These are phyloP conservation scores for Carallia brachiata DNA, from an alignment of 345 rosid genomes.

Conservation along the genomic window DNA sequence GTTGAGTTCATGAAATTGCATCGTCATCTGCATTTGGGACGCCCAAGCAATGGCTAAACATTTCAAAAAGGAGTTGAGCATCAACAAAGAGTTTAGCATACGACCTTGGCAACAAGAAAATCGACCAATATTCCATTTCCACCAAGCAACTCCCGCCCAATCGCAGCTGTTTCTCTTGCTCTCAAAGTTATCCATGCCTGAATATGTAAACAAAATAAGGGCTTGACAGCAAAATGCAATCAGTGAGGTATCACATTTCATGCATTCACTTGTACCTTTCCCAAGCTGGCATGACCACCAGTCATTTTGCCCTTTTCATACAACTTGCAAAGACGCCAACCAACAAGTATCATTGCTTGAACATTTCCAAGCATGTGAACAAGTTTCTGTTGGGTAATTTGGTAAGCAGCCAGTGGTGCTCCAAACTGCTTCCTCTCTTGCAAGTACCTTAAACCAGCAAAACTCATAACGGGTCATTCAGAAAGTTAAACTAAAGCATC, in stretches of 20 bases:
- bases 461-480: conserved; percentile 2
- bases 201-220: conserved; percentile 1
- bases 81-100: conserved; percentile 5
- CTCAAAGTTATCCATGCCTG: conserved; percentile 78
- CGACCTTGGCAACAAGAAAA: conserved; percentile 93
- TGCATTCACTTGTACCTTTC: conserved; percentile 55
- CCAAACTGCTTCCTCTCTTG: conserved; percentile 96
- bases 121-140: conserved; percentile 89
- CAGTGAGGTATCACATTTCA: background rate
- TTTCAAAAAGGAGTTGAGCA: conserved; percentile 2
- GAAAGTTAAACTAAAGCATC: background rate
- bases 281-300: conserved; percentile 93
- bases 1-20: background rate
- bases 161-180: conserved; percentile 79
- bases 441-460: conserved; percentile 50
- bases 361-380: conserved; percentile 81
- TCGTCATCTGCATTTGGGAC: background rate
- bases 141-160: conserved; percentile 90
- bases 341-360: conserved; percentile 88
- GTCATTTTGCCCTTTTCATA: conserved; percentile 88
- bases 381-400: conserved; percentile 88
- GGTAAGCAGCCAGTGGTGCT: conserved; percentile 95
- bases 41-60: background rate
- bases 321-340: conserved; percentile 94
- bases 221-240: background rate